Evolutionary conservation across 2,329 filamentous ascomycete species (phyloP), one percentile per base, ranked within the genome.

Genomic region (Waltergamsia citrina): DNA sequence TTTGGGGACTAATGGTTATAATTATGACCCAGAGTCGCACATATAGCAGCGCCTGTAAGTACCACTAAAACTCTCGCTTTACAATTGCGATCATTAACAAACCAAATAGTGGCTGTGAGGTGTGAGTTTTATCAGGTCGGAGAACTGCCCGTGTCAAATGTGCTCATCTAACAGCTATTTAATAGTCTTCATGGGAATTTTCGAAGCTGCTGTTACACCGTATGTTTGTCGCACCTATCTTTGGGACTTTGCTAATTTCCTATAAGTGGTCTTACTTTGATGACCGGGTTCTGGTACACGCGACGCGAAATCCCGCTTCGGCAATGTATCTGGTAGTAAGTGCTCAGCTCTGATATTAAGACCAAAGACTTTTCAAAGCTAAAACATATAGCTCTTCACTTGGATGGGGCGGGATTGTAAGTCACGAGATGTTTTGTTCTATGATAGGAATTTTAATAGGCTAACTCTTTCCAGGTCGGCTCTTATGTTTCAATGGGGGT

Each of bases 241-340:
- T 18, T n/a, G n/a, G n/a, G n/a, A n/a, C n/a, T 30, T 6, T 15
- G 3, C 1, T 30, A 30, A 30, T 14, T 11, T 16, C 17, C 17
- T n/a, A n/a, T 6, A n/a, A 30, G 28, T 14, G 36, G 36, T n/a
- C 32, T 38, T 9, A 38, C 36, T n/a, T 28, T 38, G 8, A 38
- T 57, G 52, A 56, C 52, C 8, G 52, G 50, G 3, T 57, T 57
- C 34, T 57, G 52, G 51, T 59, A 53, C 34, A 57, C 51, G 5
- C 39, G 51, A 14, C 40, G 45, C 9, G 54, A 59, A 37, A 56
- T 56, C 6, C 53, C 52, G 5, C 46, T 57, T 3, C 49, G 54
- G 8, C 54, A 57, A 35, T 55, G 52, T 29, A 52, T 57, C 24
- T 57, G 54, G 54, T 51, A 50, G 25, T 38, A 36, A 30, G 28